Evolutionary conservation across 169 alveolate genomes (phyloP).

Genomic region (Cyclospora cayetanensis): DNA sequence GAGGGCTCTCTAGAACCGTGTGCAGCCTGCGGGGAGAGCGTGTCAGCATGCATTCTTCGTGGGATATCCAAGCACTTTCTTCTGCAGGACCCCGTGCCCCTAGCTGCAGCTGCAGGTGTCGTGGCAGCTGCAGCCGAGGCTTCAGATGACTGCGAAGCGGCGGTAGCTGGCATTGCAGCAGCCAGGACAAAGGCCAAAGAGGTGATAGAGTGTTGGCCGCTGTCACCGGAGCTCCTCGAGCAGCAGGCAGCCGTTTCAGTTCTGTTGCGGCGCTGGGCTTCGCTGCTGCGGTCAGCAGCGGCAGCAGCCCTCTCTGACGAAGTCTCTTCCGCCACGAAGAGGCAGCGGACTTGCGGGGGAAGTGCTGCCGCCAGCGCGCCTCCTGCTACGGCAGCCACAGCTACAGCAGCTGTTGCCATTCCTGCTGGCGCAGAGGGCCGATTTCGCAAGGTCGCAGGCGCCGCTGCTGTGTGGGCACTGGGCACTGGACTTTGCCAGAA

Average conservation of each 20-base stretch:
- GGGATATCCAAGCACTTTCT: not conserved
- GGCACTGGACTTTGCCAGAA: not conserved
- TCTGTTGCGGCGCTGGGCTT: constrained; percentile 35
- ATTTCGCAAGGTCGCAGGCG: constrained; percentile 1
- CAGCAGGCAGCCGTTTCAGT: not conserved
- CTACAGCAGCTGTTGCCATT: constrained; percentile 27
- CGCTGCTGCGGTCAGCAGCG: not conserved
- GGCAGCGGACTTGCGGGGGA: not conserved
- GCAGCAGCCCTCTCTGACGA: not conserved
- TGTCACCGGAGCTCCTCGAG: constrained; percentile 25
- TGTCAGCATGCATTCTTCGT: not conserved
- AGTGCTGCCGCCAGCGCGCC: not conserved
- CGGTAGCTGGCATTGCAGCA: not conserved
- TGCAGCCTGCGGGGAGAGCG: not conserved
- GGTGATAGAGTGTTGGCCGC: not conserved
- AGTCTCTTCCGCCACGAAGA: not conserved
- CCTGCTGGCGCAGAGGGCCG: not conserved
- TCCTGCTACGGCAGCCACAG: constrained; percentile 1
- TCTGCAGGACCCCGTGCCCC: constrained; percentile 10
- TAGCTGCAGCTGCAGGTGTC: not conserved
- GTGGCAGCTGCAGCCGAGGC: not conserved
- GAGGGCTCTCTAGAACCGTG: not conserved
- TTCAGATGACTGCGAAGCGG: not conserved
- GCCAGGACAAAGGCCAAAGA: not conserved
- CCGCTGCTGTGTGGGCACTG: not conserved